phyloP scores from a whole-genome alignment of 1,284 basidiomycete genomes.

The Moesziomyces sp. region DNA sequence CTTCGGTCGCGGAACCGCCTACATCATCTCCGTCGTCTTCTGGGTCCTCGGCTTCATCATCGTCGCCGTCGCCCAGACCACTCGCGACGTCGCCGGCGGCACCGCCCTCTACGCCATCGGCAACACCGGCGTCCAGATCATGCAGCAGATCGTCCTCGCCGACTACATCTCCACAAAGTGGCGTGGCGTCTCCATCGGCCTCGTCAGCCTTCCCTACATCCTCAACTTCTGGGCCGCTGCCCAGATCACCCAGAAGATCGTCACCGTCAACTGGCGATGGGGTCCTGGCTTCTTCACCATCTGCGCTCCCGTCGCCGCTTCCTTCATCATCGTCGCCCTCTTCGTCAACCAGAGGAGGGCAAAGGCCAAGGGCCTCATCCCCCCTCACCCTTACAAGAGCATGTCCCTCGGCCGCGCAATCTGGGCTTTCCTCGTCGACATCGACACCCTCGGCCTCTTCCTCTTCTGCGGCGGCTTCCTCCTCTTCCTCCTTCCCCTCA shows the following conservation, averaged over 20 bases:
- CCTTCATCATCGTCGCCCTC: constrained; percentile 57
- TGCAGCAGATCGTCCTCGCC: constrained; percentile 66
- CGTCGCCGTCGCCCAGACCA: constrained; percentile 54
- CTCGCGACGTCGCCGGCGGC: constrained; percentile 50
- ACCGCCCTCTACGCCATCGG: constrained; percentile 63
- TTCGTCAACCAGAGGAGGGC: constrained; percentile 57
- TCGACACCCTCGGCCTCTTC: constrained; percentile 62
- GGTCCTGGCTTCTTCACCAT: constrained; percentile 65
- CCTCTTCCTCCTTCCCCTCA: constrained; percentile 60
- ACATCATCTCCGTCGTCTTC: constrained; percentile 52
- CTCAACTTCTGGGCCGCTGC: constrained; percentile 60
- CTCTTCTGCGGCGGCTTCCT: constrained; percentile 62
- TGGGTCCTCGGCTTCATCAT: constrained; percentile 64
- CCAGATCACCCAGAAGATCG: constrained; percentile 22
- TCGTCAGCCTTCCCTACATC: constrained; percentile 61
- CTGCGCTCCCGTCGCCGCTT: constrained; percentile 59
- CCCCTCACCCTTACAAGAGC: constrained; percentile 54
- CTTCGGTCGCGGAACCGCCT: constrained; percentile 63
- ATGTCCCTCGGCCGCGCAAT: constrained; percentile 27
- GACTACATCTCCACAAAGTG: constrained; percentile 62
- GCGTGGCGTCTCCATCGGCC: constrained; percentile 60
- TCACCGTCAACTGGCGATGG: constrained; percentile 60
- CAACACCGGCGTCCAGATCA: constrained; percentile 64
- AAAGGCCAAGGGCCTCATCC: constrained; percentile 48
- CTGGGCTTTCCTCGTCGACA: constrained; percentile 48